A percentile compares a stretch with the other conserved stretches of the same genome.
Evolutionary conservation across 2,329 filamentous ascomycete species (phyloP).

Genomic region (Lachnellula cervina): DNA sequence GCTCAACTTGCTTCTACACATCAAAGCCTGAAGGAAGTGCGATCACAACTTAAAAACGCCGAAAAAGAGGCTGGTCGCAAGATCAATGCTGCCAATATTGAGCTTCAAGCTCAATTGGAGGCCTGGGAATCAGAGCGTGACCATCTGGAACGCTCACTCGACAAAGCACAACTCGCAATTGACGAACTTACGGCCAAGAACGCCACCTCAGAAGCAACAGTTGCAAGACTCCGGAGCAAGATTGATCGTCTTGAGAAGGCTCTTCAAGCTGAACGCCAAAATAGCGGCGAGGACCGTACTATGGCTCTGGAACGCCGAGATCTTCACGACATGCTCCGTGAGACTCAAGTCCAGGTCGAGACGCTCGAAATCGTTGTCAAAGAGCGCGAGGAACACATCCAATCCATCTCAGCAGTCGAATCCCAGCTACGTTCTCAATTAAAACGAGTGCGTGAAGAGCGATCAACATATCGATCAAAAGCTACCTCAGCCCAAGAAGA

Average conservation of each 20-base stretch:
- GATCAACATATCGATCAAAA: slow-evolving; percentile 38
- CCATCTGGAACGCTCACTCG: slow-evolving; percentile 36
- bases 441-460: slow-evolving; percentile 63
- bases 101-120: slow-evolving; percentile 45
- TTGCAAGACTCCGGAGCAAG: slow-evolving; percentile 44
- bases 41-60: slow-evolving; percentile 43
- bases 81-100: slow-evolving; percentile 43
- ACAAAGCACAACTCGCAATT: slow-evolving; percentile 43
- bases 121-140: slow-evolving; percentile 32
- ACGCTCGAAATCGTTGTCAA: slow-evolving; percentile 68
- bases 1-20: slow-evolving; percentile 57
- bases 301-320: slow-evolving; percentile 54
- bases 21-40: slow-evolving; percentile 53
- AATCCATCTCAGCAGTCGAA: slow-evolving; percentile 51
- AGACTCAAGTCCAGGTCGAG: slow-evolving; percentile 59
- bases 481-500: slow-evolving; percentile 19
- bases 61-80: slow-evolving; percentile 37
- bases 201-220: slow-evolving; percentile 42
- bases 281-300: slow-evolving; percentile 53
- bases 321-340: slow-evolving; percentile 55
- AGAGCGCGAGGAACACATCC: slow-evolving; percentile 63
- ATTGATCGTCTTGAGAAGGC: slow-evolving; percentile 41
- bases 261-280: slow-evolving; percentile 50
- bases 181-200: slow-evolving; percentile 33
- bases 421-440: slow-evolving; percentile 61